Conservation (phyloP, 2,329 filamentous ascomycete species). For the Ophiocordyceps camponoti-rufipedis region DNA sequence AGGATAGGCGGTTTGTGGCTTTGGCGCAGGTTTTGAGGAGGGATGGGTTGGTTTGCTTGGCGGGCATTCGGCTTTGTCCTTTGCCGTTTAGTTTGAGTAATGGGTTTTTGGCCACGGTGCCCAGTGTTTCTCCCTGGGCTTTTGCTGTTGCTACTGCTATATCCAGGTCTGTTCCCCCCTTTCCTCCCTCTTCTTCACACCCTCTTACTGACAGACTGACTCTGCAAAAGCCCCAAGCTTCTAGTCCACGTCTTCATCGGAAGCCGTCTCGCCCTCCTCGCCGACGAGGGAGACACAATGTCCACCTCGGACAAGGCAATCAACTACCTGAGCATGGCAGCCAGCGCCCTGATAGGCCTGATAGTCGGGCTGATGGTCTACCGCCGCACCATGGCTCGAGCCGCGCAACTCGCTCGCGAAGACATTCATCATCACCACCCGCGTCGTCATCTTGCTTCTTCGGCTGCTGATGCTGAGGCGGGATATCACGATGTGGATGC, state of each 20-base stretch:
- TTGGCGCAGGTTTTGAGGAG: slow-evolving; percentile 74
- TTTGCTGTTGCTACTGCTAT: slow-evolving; percentile 73
- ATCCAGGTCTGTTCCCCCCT: slow-evolving; percentile 34
- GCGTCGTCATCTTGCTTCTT: slow-evolving; percentile 2
- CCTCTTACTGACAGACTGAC: background rate
- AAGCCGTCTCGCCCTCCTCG: slow-evolving; percentile 60
- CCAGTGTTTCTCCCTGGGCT: slow-evolving; percentile 57
- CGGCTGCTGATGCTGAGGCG: slow-evolving; percentile 7
- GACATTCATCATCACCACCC: slow-evolving; percentile 9
- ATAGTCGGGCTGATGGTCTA: slow-evolving; percentile 77
- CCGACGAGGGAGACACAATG: slow-evolving; percentile 75
- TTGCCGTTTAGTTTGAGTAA: slow-evolving; percentile 88
- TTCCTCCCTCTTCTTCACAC: background rate
- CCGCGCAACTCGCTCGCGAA: slow-evolving; percentile 35
- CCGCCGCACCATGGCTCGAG: slow-evolving; percentile 44
- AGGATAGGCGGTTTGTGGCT: slow-evolving; percentile 75
- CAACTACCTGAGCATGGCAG: slow-evolving; percentile 65
- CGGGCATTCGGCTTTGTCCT: slow-evolving; percentile 84
- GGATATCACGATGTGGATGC: slow-evolving; percentile 27
- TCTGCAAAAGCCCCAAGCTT: slow-evolving; percentile 51
- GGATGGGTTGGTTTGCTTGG: slow-evolving; percentile 74
- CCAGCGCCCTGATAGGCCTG: slow-evolving; percentile 54
- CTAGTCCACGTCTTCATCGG: slow-evolving; percentile 89
- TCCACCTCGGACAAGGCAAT: slow-evolving; percentile 56
- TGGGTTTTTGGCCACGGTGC: slow-evolving; percentile 84